Percentiles rank a stretch among this genome's conserved stretches.
phyloP scores from a whole-genome alignment of 2,329 filamentous ascomycete genomes.

The Neocatenulostroma microsporum region DNA sequence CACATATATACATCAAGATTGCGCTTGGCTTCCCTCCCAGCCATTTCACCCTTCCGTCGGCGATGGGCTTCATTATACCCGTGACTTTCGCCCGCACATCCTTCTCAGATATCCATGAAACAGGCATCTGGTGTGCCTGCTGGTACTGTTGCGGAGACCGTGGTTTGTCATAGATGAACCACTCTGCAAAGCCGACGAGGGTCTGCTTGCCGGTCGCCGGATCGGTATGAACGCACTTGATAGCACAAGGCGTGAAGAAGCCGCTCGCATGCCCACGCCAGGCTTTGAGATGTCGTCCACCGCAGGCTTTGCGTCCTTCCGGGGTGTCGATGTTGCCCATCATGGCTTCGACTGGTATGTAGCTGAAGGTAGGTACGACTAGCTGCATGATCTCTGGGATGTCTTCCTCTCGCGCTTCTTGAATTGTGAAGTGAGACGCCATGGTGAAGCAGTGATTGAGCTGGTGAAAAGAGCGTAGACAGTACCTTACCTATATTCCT shows the following conservation, averaged over 20 bases:
- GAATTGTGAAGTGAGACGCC: conserved; percentile 13
- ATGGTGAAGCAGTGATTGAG: conserved; percentile 6
- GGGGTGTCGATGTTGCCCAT: conserved; percentile 15
- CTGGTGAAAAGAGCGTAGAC: too few species aligned
- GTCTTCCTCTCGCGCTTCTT: conserved; percentile 17
- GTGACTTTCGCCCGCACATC: conserved; percentile 3
- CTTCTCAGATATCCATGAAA: too few species aligned
- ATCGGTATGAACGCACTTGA: conserved; percentile 19
- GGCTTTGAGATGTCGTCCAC: conserved; percentile 15
- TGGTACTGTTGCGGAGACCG: conserved; percentile 11
- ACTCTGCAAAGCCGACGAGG: conserved; percentile 18
- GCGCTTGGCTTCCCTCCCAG: conserved; percentile 13
- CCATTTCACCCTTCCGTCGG: conserved; percentile 14
- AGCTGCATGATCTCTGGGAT: conserved; percentile 17
- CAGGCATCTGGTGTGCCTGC: conserved; percentile 1
- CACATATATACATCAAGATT: conserved; percentile 24
- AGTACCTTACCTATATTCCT: too few species aligned
- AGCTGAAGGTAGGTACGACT: conserved; percentile 14
- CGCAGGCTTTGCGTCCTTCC: conserved; percentile 10
- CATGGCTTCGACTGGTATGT: conserved; percentile 9
- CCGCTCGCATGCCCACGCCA: conserved; percentile 15
- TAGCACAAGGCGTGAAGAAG: conserved; percentile 8
- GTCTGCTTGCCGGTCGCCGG: conserved; percentile 11
- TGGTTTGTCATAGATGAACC: conserved; percentile 16
- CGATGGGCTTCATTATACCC: conserved; percentile 8